Conservation (phyloP, 768 basidiomycete species). For the Steccherinum ochraceum region DNA sequence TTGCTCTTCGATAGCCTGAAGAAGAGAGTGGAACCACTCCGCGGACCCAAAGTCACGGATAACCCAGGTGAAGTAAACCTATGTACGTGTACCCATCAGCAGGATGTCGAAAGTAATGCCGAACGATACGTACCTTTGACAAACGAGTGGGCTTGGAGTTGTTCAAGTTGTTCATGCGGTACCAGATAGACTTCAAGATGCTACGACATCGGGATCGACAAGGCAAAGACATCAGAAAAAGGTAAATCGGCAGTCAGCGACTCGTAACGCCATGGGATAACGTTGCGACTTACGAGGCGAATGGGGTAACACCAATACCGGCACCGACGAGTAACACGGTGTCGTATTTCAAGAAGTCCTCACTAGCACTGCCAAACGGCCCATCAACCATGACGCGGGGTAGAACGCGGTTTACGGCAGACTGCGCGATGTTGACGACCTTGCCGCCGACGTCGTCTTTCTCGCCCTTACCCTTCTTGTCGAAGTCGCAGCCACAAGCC, state of each 20-base stretch:
- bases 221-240: neutral
- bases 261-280: conserved; percentile 8
- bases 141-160: conserved; percentile 70
- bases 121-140: conserved; percentile 53
- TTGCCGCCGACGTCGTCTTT: conserved; percentile 46
- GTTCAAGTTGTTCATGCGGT: conserved; percentile 88
- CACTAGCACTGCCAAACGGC: conserved; percentile 88
- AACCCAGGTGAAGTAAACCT: conserved; percentile 92
- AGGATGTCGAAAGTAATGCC: neutral
- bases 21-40: conserved; percentile 91
- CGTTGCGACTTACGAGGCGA: conserved; percentile 72
- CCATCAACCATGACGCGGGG: conserved; percentile 96
- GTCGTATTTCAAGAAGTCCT: conserved; percentile 89
- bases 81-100: neutral
- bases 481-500: conserved; percentile 80
- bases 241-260: neutral
- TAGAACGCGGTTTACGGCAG: conserved; percentile 57
- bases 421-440: conserved; percentile 57
- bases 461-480: conserved; percentile 41
- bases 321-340: conserved; percentile 86
- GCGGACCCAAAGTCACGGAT: conserved; percentile 88
- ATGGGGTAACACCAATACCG: conserved; percentile 95
- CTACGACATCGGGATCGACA: conserved; percentile 29
- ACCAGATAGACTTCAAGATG: conserved; percentile 90
- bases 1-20: conserved; percentile 91